Conservation (phyloP, 805 yeast species). For the Saturnispora dispora region DNA sequence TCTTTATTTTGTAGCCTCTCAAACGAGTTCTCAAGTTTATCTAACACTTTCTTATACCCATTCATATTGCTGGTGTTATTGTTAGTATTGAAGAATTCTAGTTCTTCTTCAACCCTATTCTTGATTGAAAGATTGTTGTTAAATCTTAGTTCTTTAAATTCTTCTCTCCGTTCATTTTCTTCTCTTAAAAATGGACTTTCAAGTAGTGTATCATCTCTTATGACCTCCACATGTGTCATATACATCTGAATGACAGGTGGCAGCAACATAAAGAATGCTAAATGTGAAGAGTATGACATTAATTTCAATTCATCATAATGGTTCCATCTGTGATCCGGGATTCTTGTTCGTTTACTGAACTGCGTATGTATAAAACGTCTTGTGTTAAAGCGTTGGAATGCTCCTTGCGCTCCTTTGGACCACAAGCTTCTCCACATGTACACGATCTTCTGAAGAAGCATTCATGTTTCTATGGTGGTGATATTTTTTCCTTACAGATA, state of each 20-base stretch:
- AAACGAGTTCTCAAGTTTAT: constrained; percentile 1
- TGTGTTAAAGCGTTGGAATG: not conserved
- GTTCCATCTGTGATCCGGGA: constrained; percentile 16
- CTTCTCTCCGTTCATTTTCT: not conserved
- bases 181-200: constrained; percentile 12
- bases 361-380: not conserved
- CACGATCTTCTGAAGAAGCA: no score
- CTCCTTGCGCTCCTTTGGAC: not conserved
- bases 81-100: not conserved
- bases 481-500: not conserved
- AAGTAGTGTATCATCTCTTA: constrained; percentile 20
- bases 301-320: constrained; percentile 23
- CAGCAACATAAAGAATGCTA: constrained; percentile 23
- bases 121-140: not conserved
- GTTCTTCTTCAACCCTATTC: not conserved
- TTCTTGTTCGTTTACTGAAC: constrained; percentile 8
- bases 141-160: not conserved
- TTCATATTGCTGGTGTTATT: no score
- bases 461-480: not conserved
- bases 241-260: constrained; percentile 23
- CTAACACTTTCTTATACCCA: not conserved
- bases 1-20: not conserved
- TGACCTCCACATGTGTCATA: constrained; percentile 24
- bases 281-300: constrained; percentile 25
- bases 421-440: not conserved